Base-by-base conservation (phyloP, 2,329 filamentous ascomycete genomes). In the Westerdykella sp. region DNA sequence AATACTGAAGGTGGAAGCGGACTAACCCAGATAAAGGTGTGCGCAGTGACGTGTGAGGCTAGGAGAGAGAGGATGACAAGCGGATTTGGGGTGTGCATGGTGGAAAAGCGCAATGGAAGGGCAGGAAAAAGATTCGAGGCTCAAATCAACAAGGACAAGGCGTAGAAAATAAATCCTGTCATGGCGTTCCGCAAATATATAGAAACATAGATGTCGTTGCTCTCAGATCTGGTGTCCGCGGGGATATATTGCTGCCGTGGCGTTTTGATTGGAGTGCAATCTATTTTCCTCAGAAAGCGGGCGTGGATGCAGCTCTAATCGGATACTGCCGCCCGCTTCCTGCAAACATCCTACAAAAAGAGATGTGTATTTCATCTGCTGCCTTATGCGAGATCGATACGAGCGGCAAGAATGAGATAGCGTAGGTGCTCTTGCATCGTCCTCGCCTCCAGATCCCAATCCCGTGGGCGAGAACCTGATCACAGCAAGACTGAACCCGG, bases 21-120 rank as follows among this genome's bases (percentile, higher is more conserved):
- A 43, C 35, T 14, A 18, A 57, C 57, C 59, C 57, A 62, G 15
- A 61, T 60, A 46, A 56, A 61, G 2, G 56, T 60, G 41, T 62
- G 59, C 14, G 57, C 57, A 39, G 34, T 41, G 6, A 50, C 48
- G 36, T 56, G 50, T 10, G 49, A 40, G 7, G 50, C 41, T 23
- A 59, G 46, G 30, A 60, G 49, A 16, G 49, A 44, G 15, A 55
- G 25, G 13, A 54, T 9, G 25, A 28, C 25, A 28, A 28, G 9
- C 9, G 11, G 25, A 13, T 15, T 15, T 6, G 9, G 7, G 14
- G 34, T 15, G 16, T 15, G 34, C 16, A 35, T 15, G 34, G 13
- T 35, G 16, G 9, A 35, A 2, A 35, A 11, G 14, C 34, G 11
- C 10, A 15, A 35, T 10, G 13, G 11, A 2, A 28, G 25, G 25